Base-by-base conservation (phyloP, 2,329 filamentous ascomycete species). In the Dryadomyces quercus-mongolicae region DNA sequence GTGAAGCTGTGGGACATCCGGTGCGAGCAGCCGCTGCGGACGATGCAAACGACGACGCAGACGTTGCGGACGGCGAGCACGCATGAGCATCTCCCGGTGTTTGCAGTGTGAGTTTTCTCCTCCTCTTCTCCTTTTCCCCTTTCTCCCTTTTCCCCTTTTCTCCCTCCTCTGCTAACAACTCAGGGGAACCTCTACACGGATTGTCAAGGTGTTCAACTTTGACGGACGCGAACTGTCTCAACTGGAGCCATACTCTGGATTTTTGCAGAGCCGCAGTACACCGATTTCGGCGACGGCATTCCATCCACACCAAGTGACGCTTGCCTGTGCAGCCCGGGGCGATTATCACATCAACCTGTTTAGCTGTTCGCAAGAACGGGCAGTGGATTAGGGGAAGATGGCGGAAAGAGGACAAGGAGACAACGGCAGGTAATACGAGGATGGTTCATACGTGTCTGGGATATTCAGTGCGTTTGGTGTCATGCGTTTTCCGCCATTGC, bases 1-100 rank as follows among this genome's bases (percentile, higher is more conserved):
- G 87, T 98, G 59, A 91, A 88, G 66, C 75, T 98, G 16, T 98
- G 93, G 93, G 93, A 98, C 68, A 89, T 98, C 51, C 82, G 93
- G 50, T 88, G 89, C 82, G 86, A 93, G 59, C 77, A 78, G 60
- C 84, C 86, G 5, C 74, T 95, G 51, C 82, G 84, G 57, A 82
- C 82, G 2, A 85, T 92, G 63, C 77, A 82, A 64, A 83, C 86
- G 7, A 92, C 88, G 3, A 82, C 78, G 57, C 84, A 91, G 62
- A 86, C 85, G 9, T 76, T 95, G 57, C 82, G 90, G 54, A 95
- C 88, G 18, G 78, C 95, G 55, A 93, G 87, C 66, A 91, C 93
- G 45, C 93, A 98, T 67, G 93, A 98, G 69, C 93, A 98, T 69
- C 81, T 95, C 53, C 93, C 93, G 25, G 91, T 98, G 13, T 96